phyloP scores from a whole-genome alignment of 495 filamentous ascomycete species.

The Rostrohypoxylon terebratum region DNA sequence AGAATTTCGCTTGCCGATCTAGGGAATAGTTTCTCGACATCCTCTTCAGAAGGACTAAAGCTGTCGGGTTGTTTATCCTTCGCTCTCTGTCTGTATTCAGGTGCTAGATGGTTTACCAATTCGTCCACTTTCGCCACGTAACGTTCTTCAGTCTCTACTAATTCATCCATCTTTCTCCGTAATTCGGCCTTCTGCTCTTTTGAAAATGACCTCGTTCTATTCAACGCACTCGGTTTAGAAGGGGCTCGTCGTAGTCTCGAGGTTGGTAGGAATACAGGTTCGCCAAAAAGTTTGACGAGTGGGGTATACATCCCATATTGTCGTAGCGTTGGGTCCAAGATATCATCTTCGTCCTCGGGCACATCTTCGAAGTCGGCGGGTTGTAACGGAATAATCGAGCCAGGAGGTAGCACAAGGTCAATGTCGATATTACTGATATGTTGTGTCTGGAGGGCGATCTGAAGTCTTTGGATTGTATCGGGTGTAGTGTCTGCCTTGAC shows the following conservation, averaged over 20 bases:
- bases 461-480: conserved; percentile 77
- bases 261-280: conserved; percentile 86
- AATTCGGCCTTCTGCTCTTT: conserved; percentile 85
- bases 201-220: conserved; percentile 76
- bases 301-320: conserved; percentile 81
- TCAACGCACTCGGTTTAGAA: conserved; percentile 83
- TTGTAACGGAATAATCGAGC: conserved; percentile 72
- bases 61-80: conserved; percentile 67
- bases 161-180: conserved; percentile 88
- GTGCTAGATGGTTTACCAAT: conserved; percentile 78
- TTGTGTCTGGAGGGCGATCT: conserved; percentile 78
- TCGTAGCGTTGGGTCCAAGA: conserved; percentile 67
- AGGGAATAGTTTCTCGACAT: conserved; percentile 83
- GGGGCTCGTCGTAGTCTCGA: conserved; percentile 87
- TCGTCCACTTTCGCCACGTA: conserved; percentile 89
- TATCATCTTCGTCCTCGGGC: conserved; percentile 68
- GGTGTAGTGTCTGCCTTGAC: conserved; percentile 76
- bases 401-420: conserved; percentile 84
- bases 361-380: conserved; percentile 63
- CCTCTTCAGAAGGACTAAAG: conserved; percentile 77
- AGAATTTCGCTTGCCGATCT: conserved; percentile 80
- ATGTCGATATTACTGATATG: conserved; percentile 85
- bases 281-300: conserved; percentile 80
- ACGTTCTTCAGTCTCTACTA: conserved; percentile 92
- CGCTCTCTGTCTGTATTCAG: conserved; percentile 77